Percentiles rank a stretch among this genome's conserved stretches.
These are phyloP conservation scores for Globisporangium emineosum DNA, from an alignment of 352 stramenopile species.

Conservation along the genomic window DNA sequence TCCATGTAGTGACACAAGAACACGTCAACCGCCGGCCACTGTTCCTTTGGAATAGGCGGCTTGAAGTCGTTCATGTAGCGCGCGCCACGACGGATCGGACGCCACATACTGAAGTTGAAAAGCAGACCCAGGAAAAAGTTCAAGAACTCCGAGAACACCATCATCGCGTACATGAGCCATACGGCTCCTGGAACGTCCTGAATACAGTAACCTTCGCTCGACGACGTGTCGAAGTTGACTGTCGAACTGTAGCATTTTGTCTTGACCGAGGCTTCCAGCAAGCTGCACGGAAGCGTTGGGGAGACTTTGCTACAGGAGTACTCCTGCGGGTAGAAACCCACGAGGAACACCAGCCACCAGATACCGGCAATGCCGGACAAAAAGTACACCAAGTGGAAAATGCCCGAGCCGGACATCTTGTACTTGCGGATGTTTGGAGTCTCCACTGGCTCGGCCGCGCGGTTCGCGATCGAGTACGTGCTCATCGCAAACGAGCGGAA, in stretches of 20 bases:
- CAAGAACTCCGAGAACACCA: constrained; percentile 86
- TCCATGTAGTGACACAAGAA: constrained; percentile 91
- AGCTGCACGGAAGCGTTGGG: constrained; percentile 65
- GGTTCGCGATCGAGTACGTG: constrained; percentile 88
- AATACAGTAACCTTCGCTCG: constrained; percentile 81
- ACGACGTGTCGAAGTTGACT: constrained; percentile 63
- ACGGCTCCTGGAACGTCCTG: constrained; percentile 49
- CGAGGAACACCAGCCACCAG: constrained; percentile 78
- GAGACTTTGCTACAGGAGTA: constrained; percentile 70
- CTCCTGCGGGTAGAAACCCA: constrained; percentile 81
- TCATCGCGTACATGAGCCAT: constrained; percentile 86
- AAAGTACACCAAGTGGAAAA: constrained; percentile 89
- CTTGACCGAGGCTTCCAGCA: constrained; percentile 49
- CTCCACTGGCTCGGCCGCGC: constrained; percentile 79
- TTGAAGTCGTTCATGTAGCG: constrained; percentile 90
- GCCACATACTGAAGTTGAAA: constrained; percentile 92
- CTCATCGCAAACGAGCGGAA: constrained; percentile 89
- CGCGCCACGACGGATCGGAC: constrained; percentile 82
- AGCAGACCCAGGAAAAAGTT: constrained; percentile 86
- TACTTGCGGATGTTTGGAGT: constrained; percentile 91
- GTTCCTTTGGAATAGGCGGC: constrained; percentile 82
- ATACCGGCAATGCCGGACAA: constrained; percentile 57
- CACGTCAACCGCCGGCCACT: constrained; percentile 86
- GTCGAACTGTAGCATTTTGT: constrained; percentile 58
- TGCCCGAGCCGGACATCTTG: constrained; percentile 83